Evolutionary conservation across 805 yeast species (phyloP).

Genomic region (Myxozyma kluyveri): DNA sequence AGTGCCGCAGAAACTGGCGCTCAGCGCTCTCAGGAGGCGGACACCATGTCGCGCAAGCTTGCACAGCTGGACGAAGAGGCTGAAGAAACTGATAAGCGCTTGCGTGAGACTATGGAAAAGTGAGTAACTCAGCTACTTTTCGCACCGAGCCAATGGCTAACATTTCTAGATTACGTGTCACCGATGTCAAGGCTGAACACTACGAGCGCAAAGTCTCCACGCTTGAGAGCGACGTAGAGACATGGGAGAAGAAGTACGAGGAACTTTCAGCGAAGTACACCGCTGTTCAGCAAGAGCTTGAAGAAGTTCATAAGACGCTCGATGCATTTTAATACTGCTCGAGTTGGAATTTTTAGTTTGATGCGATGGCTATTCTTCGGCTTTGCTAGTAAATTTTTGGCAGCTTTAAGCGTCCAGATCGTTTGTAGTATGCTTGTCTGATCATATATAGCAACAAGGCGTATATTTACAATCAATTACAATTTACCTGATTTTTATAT

Average conservation of each 20-base stretch:
- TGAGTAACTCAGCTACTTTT: conserved; percentile 2
- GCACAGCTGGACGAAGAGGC: conserved; percentile 85
- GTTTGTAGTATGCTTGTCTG: too few species aligned
- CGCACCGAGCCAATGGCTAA: neutral
- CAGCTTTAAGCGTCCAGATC: too few species aligned
- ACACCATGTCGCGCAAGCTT: conserved; percentile 84
- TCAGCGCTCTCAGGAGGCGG: conserved; percentile 83
- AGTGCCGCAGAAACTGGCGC: neutral
- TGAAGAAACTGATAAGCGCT: conserved; percentile 84
- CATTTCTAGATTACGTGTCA: conserved; percentile 62
- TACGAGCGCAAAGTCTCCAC: conserved; percentile 91
- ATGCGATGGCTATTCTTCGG: too few species aligned
- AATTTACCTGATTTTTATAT: too few species aligned
- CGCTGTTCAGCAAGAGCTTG: conserved; percentile 88
- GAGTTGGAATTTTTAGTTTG: too few species aligned
- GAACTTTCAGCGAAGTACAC: conserved; percentile 78
- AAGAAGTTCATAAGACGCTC: conserved; percentile 93
- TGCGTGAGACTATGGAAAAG: conserved; percentile 89
- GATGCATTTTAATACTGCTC: conserved; percentile 54
- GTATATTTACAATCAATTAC: too few species aligned
- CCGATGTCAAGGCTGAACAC: conserved; percentile 94
- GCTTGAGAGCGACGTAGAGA: conserved; percentile 87
- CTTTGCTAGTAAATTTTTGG: too few species aligned
- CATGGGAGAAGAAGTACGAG: conserved; percentile 86
- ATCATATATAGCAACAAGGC: too few species aligned